phyloP scores from a whole-genome alignment of 371 early-diverging fungal species.

The Entomophthora muscae region DNA sequence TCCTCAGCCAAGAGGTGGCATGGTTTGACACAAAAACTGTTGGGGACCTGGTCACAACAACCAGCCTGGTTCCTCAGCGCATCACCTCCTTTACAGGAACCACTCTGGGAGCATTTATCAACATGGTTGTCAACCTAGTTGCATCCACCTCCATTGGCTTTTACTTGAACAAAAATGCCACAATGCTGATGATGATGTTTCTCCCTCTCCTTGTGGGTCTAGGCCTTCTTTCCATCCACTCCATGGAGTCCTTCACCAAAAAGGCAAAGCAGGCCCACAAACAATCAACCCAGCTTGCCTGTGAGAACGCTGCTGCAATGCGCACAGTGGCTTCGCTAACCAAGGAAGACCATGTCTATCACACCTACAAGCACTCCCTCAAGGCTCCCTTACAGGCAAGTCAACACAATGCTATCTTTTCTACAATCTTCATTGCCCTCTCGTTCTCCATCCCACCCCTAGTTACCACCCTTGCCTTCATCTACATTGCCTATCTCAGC shows the following conservation, averaged over 20 bases:
- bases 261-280: constrained; percentile 43
- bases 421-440: constrained; percentile 38
- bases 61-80: constrained; percentile 59
- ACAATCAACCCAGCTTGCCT: constrained; percentile 48
- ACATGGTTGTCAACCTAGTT: constrained; percentile 7
- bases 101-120: constrained; percentile 11
- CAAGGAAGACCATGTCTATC: too few species aligned
- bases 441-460: constrained; percentile 37
- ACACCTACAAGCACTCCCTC: constrained; percentile 27
- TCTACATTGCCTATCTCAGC: constrained; percentile 22
- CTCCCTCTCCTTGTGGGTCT: constrained; percentile 24
- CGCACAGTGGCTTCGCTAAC: too few species aligned
- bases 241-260: constrained; percentile 4
- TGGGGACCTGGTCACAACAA: constrained; percentile 63
- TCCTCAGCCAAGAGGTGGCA: constrained; percentile 19
- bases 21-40: constrained; percentile 37
- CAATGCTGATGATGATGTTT: constrained; percentile 33
- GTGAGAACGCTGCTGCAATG: constrained; percentile 74
- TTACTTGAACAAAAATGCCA: constrained; percentile 36
- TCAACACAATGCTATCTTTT: constrained; percentile 26
- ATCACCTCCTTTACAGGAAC: constrained; percentile 27
- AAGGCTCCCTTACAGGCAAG: constrained; percentile 40
- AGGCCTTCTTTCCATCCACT: constrained; percentile 8
- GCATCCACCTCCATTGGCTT: constrained; percentile 28
- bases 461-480: constrained; percentile 37